Evolutionary conservation across 495 filamentous ascomycete species (phyloP).

Genomic region (Penicillium taxi): DNA sequence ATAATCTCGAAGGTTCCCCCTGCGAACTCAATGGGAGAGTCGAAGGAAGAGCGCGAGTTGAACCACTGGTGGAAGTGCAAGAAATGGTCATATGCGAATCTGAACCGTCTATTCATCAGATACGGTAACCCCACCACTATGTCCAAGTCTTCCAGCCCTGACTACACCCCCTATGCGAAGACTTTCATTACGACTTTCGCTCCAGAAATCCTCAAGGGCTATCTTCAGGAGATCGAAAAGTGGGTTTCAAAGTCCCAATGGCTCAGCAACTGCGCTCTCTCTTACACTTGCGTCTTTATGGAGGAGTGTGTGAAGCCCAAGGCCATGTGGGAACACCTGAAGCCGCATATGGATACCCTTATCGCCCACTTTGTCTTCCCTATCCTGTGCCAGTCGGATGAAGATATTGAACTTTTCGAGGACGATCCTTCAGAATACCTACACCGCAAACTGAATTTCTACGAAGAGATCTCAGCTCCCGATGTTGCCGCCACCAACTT

Average conservation of each 20-base stretch:
- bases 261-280: slow-evolving; percentile 88
- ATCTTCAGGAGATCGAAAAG: slow-evolving; percentile 87
- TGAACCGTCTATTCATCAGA: slow-evolving; percentile 93
- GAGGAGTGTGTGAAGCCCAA: slow-evolving; percentile 98
- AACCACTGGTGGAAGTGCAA: slow-evolving; percentile 99
- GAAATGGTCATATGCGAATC: slow-evolving; percentile 97
- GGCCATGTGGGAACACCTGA: slow-evolving; percentile 88
- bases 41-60: slow-evolving; percentile 76
- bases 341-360: slow-evolving; percentile 84
- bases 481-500: slow-evolving; percentile 97
- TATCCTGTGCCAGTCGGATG: slow-evolving; percentile 82
- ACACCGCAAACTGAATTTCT: slow-evolving; percentile 94
- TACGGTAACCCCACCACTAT: slow-evolving; percentile 78
- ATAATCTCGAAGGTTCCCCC: slow-evolving; percentile 83
- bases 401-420: slow-evolving; percentile 90
- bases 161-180: slow-evolving; percentile 75
- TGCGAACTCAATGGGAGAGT: slow-evolving; percentile 66
- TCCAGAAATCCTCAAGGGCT: slow-evolving; percentile 88
- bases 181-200: slow-evolving; percentile 85
- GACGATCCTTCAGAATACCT: slow-evolving; percentile 92
- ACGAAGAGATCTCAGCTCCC: slow-evolving; percentile 91
- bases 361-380: slow-evolving; percentile 94
- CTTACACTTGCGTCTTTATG: slow-evolving; percentile 84
- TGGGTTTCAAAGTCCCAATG: slow-evolving; percentile 93
- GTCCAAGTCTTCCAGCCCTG: slow-evolving; percentile 57